These are phyloP conservation scores for Hypoxylon sp. DNA, from an alignment of 2,329 filamentous ascomycete genomes.

Conservation along the genomic window DNA sequence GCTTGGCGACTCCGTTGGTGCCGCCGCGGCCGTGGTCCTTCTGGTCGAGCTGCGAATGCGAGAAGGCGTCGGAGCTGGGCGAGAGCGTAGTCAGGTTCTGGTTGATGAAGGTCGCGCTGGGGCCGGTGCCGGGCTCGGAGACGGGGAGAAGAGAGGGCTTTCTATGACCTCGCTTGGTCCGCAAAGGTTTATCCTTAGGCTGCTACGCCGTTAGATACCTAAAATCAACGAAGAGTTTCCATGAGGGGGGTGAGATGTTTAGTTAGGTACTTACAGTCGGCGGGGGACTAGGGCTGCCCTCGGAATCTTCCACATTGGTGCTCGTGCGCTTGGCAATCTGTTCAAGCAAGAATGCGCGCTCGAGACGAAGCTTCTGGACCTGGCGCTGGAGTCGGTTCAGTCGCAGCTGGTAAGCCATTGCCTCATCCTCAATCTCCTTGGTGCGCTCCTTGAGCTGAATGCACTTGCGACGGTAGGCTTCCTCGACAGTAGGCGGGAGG, in stretches of 20 bases:
- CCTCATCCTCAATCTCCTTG: constrained; percentile 91
- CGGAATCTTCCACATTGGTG: constrained; percentile 81
- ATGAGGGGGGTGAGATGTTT: constrained; percentile 24
- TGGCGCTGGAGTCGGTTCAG: constrained; percentile 85
- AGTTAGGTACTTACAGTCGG: constrained; percentile 73
- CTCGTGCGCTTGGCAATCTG: constrained; percentile 82
- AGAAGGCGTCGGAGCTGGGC: constrained; percentile 68
- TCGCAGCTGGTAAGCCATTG: constrained; percentile 84
- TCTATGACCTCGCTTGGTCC: constrained; percentile 79
- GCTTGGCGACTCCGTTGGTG: constrained; percentile 60
- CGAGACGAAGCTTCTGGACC: constrained; percentile 91
- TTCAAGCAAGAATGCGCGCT: constrained; percentile 82
- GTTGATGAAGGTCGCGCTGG: constrained; percentile 62
- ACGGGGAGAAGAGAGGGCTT: constrained; percentile 68
- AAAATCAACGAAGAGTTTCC: constrained; percentile 35
- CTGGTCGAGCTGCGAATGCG: constrained; percentile 63
- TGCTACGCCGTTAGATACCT: constrained; percentile 56
- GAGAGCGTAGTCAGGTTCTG: constrained; percentile 64
- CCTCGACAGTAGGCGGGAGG: constrained; percentile 90
- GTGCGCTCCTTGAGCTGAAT: constrained; percentile 93
- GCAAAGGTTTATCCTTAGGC: constrained; percentile 84
- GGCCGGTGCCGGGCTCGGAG: constrained; percentile 58
- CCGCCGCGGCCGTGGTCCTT: constrained; percentile 52
- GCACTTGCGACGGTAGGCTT: constrained; percentile 96
- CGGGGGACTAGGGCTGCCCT: constrained; percentile 83